Evolutionary conservation across 306 rosid genomes (phyloP), one percentile per base, ranked within the genome.

Genomic region (Quercus berberidifolia): DNA sequence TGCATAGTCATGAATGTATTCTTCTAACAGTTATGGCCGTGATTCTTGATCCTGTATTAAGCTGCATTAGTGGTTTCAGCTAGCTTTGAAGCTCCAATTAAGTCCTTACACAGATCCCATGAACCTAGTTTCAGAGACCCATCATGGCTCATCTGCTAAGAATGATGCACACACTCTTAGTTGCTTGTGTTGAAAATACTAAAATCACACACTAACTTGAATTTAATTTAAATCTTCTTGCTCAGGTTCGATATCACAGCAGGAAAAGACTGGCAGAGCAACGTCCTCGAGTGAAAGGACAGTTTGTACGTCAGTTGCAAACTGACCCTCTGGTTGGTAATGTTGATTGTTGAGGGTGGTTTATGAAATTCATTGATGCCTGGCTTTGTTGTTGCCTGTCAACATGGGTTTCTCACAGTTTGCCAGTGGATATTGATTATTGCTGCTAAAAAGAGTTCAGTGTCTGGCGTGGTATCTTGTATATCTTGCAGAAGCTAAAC

Each of bases 211-310:
- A 13, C 59, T 49, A 49, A 26, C 15, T n/a, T 71, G 5, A 23
- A 13, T 23, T 94, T 19, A 59, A 69, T 41, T 9, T 69, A 43
- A 41, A 75, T 49, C 46, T 56, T 78, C 30, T 81, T 78, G 30
- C 46, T 10, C 85, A 92, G 97, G 93, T 92, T 19, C 82, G 94
- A 74, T 92, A 92, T 76, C 91, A 88, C 55, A 87, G 91, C 74
- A 76, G 97, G 74, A 88, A 90, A 83, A 76, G 71, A 78, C 80
- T 84, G 72, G 97, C 97, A 26, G 97, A 92, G 83, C 89, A 90
- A 85, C 85, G 94, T 33, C 94, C 88, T 7, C 83, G 97, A 64
- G 86, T 88, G 41, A 92, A 90, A 81, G 97, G 97, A 74, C 97
- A 90, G 75, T 90, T 92, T 70, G 91, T 88, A 46, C 93, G 91